Base-by-base conservation (phyloP, 805 yeast species). In the Monosporozyma servazzii region DNA sequence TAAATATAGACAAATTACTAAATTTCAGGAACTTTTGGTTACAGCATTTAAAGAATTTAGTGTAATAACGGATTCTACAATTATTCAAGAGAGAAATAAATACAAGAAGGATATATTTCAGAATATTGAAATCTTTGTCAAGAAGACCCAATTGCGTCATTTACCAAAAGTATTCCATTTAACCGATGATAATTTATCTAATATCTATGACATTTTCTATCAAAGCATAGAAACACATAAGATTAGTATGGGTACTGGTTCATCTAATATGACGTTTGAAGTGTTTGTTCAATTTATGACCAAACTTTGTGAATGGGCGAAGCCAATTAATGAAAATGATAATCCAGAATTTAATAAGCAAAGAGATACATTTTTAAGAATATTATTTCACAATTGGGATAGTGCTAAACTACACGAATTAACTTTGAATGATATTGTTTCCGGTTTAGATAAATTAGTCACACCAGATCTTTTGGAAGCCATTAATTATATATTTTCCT, bases 31-130 rank as follows among this genome's bases (percentile, higher is more conserved):
- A 57, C 75, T 93, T 20, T 73, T 91, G 69, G 96, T 89, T 10
- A 88, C 89, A 1, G 93, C 99, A 0, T 90, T 91, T 71, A 85
- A 85, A 61, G 99, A 93, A 64, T 93, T 93, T 66, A 75, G 85
- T 8, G 81, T 81, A 6, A 77, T 93, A 21, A 82, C 88, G 31
- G 96, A 90, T 53, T 83, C 81, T 1, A 75, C 80, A 66, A 81
- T 93, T 42, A 75, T 74, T 21, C 84, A 77, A 52, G 84, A 82
- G 60, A 78, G 98, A 49, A 72, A 76, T 23, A 84, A 77, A 62
- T 83, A 80, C 65, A 82, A 89, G 66, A 81, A 82, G 57, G 79
- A 82, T 45, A 91, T 93, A 44, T 81, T 86, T 62, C 86, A 79
- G 59, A 91, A 93, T 50, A 88, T 91, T 54, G 96, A 93, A 58